Percentiles rank a stretch among this genome's conserved stretches.
phyloP scores from a whole-genome alignment of 1,284 basidiomycete genomes.

The Porogramme epimiltina region DNA sequence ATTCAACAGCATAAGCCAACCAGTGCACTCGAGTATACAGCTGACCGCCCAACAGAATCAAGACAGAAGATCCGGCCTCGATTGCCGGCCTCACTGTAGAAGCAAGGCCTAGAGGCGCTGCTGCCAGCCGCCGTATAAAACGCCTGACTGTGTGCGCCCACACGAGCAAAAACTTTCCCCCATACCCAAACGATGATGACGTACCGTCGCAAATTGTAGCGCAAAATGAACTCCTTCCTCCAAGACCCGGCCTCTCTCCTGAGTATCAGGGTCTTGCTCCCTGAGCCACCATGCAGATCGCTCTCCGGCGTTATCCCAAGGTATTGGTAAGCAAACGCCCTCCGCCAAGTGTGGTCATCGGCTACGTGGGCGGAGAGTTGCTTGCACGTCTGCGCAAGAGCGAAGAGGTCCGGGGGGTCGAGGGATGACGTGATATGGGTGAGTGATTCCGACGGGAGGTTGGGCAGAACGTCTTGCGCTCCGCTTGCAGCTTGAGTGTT shows the following conservation, averaged over 20 bases:
- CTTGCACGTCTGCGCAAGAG: conserved; percentile 58
- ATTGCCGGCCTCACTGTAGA: conserved; percentile 11
- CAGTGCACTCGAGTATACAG: background rate
- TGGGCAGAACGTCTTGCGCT: conserved; percentile 41
- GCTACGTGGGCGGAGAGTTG: conserved; percentile 66
- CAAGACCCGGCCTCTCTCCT: conserved; percentile 60
- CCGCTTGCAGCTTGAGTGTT: conserved; percentile 17
- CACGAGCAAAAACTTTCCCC: conserved; percentile 4
- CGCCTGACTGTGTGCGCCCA: background rate
- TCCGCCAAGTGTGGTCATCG: conserved; percentile 82
- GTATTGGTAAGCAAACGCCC: conserved; percentile 77
- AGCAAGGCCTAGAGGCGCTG: background rate
- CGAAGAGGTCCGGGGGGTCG: conserved; percentile 62
- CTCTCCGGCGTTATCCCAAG: conserved; percentile 66
- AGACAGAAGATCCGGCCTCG: background rate
- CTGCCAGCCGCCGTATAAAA: background rate
- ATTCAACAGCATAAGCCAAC: too few species aligned
- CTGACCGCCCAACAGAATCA: background rate
- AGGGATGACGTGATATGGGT: conserved; percentile 80
- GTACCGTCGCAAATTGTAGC: conserved; percentile 57
- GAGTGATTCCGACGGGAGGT: conserved; percentile 73
- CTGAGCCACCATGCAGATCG: conserved; percentile 41
- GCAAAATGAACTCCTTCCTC: conserved; percentile 65
- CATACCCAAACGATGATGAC: conserved; percentile 22
- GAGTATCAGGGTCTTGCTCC: conserved; percentile 46